Conservation (phyloP, 331 rosid genomes). For the Stylosanthes scabra region DNA sequence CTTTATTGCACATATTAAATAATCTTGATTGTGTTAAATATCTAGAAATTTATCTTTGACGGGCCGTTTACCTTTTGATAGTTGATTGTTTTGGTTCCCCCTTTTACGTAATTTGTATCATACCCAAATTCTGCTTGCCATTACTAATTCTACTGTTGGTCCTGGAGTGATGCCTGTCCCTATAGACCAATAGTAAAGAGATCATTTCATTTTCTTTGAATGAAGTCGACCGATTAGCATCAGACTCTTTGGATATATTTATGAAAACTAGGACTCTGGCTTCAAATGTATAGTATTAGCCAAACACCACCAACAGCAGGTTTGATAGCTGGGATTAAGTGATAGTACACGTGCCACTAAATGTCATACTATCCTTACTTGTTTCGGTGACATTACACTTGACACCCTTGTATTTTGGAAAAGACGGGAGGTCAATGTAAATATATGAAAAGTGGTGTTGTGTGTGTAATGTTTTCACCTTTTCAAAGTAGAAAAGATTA, state of each 20-base stretch:
- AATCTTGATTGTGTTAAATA: constrained; percentile 16
- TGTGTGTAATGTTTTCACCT: too few relatives aligned
- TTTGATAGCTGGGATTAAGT: background rate
- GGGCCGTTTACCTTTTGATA: background rate
- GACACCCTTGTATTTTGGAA: too few relatives aligned
- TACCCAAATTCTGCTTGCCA: constrained; percentile 1
- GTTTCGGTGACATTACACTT: too few relatives aligned
- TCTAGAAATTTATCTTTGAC: background rate
- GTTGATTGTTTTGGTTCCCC: constrained; percentile 4
- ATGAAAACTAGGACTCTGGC: constrained; percentile 7
- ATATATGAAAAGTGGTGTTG: too few relatives aligned
- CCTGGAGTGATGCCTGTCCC: constrained; percentile 1
- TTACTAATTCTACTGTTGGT: background rate
- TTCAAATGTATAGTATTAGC: background rate
- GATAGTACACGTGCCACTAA: too few relatives aligned
- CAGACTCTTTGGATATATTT: constrained; percentile 2
- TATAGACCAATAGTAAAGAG: constrained; percentile 14
- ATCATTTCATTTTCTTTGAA: constrained; percentile 8
- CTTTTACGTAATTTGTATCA: background rate
- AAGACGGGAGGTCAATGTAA: too few relatives aligned
- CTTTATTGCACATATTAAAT: constrained; percentile 4
- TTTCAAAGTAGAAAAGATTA: constrained; percentile 5
- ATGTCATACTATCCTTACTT: too few relatives aligned
- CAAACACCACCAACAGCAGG: constrained; percentile 1
- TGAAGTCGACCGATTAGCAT: constrained; percentile 6